Conservation (phyloP, 2,329 filamentous ascomycete species). For the Eutypa lata region DNA sequence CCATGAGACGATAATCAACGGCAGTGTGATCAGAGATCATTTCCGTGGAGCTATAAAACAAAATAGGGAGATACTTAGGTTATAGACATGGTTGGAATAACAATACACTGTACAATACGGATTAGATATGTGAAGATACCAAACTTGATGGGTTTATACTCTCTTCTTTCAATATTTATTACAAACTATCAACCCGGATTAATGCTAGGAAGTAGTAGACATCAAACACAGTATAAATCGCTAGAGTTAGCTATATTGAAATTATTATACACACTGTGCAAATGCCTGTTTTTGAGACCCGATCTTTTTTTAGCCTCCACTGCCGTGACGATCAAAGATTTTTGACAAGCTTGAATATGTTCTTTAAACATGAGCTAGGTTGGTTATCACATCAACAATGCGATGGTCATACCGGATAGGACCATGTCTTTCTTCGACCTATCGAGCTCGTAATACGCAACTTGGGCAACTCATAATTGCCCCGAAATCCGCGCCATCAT, state of each 20-base stretch:
- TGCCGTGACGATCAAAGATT: too few relatives aligned
- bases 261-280: background rate
- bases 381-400: background rate
- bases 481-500: too few relatives aligned
- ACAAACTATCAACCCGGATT: too few relatives aligned
- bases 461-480: background rate
- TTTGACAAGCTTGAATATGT: too few relatives aligned
- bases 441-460: background rate
- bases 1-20: slow-evolving; percentile 63
- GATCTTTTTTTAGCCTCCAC: too few relatives aligned
- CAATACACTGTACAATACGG: background rate
- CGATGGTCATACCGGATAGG: background rate
- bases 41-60: slow-evolving; percentile 67
- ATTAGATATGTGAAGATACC: background rate
- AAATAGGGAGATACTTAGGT: slow-evolving; percentile 49
- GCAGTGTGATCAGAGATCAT: slow-evolving; percentile 66
- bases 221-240: background rate
- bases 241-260: background rate
- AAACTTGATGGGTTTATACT: too few relatives aligned
- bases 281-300: too few relatives aligned
- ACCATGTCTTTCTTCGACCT: background rate
- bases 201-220: background rate
- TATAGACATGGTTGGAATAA: slow-evolving; percentile 29
- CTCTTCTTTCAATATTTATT: too few relatives aligned
- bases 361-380: background rate